These are phyloP conservation scores for Dothideomycetes sp. DNA, from an alignment of 2,329 filamentous ascomycete species.

Conservation along the genomic window DNA sequence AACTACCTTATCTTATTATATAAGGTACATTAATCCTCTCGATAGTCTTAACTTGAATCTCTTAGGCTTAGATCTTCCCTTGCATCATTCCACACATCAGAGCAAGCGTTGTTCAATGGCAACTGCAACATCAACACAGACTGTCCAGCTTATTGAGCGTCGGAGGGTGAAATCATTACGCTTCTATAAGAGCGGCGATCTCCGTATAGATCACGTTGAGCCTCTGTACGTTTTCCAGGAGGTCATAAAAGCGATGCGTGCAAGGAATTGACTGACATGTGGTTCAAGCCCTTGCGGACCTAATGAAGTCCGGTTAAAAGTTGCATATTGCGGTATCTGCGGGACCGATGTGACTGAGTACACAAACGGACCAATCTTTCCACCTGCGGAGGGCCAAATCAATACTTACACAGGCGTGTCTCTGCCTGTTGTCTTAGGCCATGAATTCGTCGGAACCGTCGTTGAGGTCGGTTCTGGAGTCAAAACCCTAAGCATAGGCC, in stretches of 20 bases:
- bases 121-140: too few relatives aligned
- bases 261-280: not conserved
- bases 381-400: not conserved
- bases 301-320: conserved; percentile 3
- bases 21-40: too few relatives aligned
- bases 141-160: too few relatives aligned
- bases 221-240: conserved; percentile 4
- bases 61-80: too few relatives aligned
- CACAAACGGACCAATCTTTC: conserved; percentile 1
- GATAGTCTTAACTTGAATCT: too few relatives aligned
- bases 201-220: conserved; percentile 4
- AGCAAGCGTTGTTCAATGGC: too few relatives aligned
- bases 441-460: conserved; percentile 53
- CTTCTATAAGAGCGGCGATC: conserved; percentile 1
- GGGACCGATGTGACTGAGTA: conserved; percentile 5
- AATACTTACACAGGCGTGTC: conserved; percentile 2
- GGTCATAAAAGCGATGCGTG: not conserved
- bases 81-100: too few relatives aligned
- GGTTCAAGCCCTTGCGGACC: conserved; percentile 1
- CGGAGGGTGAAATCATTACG: conserved; percentile 2
- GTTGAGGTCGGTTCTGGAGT: conserved; percentile 45
- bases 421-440: conserved; percentile 34
- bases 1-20: too few relatives aligned
- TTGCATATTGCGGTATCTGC: conserved; percentile 4
- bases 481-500: conserved; percentile 37